Evolutionary conservation across 192 early-diverging fungal genomes (phyloP).

Genomic region (Backusella westeae): DNA sequence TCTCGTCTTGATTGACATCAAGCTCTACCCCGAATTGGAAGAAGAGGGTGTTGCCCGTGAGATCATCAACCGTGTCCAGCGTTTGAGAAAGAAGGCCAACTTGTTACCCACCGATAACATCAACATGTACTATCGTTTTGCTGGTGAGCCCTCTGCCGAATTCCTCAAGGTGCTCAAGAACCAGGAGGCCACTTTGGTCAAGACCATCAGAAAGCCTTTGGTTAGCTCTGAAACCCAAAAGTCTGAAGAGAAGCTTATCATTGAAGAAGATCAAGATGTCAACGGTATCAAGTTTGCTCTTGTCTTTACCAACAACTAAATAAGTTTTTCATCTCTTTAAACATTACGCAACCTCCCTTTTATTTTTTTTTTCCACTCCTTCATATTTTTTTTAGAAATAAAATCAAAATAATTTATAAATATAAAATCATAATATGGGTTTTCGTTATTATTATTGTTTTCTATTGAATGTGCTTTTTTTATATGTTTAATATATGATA

Average conservation of each 20-base stretch:
- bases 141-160: constrained; percentile 63
- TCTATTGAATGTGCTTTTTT: background rate
- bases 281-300: constrained; percentile 79
- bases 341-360: background rate
- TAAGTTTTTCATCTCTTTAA: background rate
- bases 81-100: constrained; percentile 92
- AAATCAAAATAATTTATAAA: background rate
- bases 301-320: constrained; percentile 48
- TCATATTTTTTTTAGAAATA: background rate
- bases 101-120: constrained; percentile 89
- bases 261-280: constrained; percentile 84
- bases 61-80: constrained; percentile 95
- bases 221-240: constrained; percentile 33
- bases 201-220: constrained; percentile 72
- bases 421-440: background rate
- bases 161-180: constrained; percentile 68
- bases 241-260: constrained; percentile 56
- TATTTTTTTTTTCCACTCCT: background rate
- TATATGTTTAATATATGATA: background rate
- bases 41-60: constrained; percentile 93
- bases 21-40: constrained; percentile 77
- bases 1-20: constrained; percentile 84
- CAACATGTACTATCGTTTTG: constrained; percentile 77
- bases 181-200: constrained; percentile 72
- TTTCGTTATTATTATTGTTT: background rate